Conservation (phyloP, 148 eudicot species). For the Dysphania ambrosioides region DNA sequence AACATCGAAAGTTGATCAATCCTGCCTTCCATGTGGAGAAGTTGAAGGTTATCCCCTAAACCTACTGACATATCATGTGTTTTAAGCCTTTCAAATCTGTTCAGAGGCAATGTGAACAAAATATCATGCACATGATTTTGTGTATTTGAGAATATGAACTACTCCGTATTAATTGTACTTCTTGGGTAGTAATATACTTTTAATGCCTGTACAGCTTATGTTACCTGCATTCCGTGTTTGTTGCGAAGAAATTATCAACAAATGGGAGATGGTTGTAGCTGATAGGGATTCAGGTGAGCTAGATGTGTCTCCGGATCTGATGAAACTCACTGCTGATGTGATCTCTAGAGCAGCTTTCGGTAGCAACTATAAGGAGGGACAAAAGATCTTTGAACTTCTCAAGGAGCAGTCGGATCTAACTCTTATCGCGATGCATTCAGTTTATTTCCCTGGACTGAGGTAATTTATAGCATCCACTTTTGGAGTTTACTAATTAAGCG, state of each 20-base stretch:
- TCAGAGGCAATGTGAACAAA: too few relatives aligned
- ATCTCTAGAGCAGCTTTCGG: constrained; percentile 36
- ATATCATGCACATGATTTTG: too few relatives aligned
- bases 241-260: constrained; percentile 26
- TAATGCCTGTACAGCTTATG: constrained; percentile 28
- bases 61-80: too few relatives aligned
- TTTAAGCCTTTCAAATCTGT: too few relatives aligned
- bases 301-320: constrained; percentile 22
- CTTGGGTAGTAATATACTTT: neutral
- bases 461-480: neutral
- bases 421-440: constrained; percentile 10
- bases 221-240: constrained; percentile 31
- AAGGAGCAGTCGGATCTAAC: constrained; percentile 22
- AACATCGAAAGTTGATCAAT: constrained; percentile 24
- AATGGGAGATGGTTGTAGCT: constrained; percentile 27
- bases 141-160: too few relatives aligned
- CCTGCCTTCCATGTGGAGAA: constrained; percentile 29
- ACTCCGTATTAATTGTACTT: too few relatives aligned
- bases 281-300: constrained; percentile 21
- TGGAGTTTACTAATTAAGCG: neutral
- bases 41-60: constrained; percentile 15
- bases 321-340: constrained; percentile 25
- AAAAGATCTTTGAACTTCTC: constrained; percentile 27
- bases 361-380: constrained; percentile 29
- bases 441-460: constrained; percentile 33